Percentiles rank a stretch among this genome's conserved stretches.
phyloP scores from a whole-genome alignment of 371 early-diverging fungal species.

The Mucor piriformis region DNA sequence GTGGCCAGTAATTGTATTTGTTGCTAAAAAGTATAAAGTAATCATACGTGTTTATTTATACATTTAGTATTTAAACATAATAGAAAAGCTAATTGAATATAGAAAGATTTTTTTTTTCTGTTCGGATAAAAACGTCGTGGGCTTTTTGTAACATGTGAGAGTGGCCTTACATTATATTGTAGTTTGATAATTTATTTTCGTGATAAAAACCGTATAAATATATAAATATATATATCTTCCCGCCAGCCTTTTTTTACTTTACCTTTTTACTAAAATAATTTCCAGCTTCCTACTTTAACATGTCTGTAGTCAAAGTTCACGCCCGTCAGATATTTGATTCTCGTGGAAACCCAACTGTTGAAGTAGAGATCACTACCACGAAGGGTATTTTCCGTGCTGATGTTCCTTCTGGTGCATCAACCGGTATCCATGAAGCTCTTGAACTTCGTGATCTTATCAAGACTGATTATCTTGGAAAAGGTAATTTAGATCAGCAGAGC shows the following conservation, averaged over 20 bases:
- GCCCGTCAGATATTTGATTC: constrained; percentile 99
- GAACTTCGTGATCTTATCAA: constrained; percentile 96
- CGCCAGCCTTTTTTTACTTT: background rate
- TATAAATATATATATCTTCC: background rate
- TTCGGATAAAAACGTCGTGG: constrained; percentile 17
- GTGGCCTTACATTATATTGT: background rate
- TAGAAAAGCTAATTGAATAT: no score
- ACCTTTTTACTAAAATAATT: background rate
- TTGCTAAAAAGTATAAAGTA: no score
- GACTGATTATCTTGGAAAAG: constrained; percentile 92
- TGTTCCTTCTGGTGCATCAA: constrained; percentile 99
- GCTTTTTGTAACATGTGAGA: constrained; percentile 14
- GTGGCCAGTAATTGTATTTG: no score
- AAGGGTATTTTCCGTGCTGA: constrained; percentile 94
- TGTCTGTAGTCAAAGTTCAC: constrained; percentile 76
- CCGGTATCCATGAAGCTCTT: constrained; percentile 98
- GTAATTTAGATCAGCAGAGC: constrained; percentile 42
- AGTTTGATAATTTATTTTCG: background rate
- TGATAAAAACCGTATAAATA: background rate
- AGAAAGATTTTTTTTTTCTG: no score
- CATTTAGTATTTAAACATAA: no score
- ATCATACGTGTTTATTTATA: no score
- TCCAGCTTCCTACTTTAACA: constrained; percentile 1
- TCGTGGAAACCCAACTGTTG: constrained; percentile 99
- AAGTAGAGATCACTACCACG: constrained; percentile 96